Percentiles rank a stretch among this genome's conserved stretches.
phyloP scores from a whole-genome alignment of 805 yeast species.

The Saturnispora dispora region DNA sequence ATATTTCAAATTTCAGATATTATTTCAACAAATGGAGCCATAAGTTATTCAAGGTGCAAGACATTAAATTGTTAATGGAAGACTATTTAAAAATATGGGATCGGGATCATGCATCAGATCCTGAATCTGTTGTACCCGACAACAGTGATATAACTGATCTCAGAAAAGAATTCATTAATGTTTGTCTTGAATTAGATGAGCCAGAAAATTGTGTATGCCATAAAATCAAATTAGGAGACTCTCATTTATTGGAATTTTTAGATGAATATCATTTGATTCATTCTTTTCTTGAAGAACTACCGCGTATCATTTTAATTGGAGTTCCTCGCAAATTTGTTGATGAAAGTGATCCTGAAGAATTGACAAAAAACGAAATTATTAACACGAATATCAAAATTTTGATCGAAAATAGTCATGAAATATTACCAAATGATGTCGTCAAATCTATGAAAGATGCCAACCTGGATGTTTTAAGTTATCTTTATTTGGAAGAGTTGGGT shows the following conservation, averaged over 20 bases:
- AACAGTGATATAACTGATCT: conserved; percentile 17
- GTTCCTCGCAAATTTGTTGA: conserved; percentile 27
- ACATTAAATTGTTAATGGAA: conserved; percentile 39
- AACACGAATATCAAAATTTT: conserved; percentile 42
- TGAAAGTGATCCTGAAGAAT: conserved; percentile 32
- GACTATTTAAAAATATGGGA: conserved; percentile 31
- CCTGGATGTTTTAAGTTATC: conserved; percentile 45
- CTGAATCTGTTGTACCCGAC: conserved; percentile 2
- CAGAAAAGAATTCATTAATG: conserved; percentile 37
- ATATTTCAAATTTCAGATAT: conserved; percentile 29
- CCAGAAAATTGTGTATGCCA: conserved; percentile 58
- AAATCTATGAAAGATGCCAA: conserved; percentile 33
- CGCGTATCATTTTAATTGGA: conserved; percentile 38
- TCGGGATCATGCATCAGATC: conserved; percentile 1
- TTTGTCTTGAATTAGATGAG: conserved; percentile 50
- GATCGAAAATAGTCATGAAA: conserved; percentile 56
- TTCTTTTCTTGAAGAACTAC: conserved; percentile 38
- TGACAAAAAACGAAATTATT: conserved; percentile 30
- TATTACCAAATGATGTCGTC: conserved; percentile 46
- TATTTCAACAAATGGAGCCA: conserved; percentile 51
- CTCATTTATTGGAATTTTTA: conserved; percentile 46
- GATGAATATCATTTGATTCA: conserved; percentile 54
- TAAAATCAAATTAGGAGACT: conserved; percentile 47
- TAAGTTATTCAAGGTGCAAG: conserved; percentile 38
- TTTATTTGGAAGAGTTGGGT: conserved; percentile 56